Percentiles rank a stretch among this genome's conserved stretches.
Evolutionary conservation across 371 early-diverging fungal species (phyloP).

Genomic region (Mortierella polycephala): DNA sequence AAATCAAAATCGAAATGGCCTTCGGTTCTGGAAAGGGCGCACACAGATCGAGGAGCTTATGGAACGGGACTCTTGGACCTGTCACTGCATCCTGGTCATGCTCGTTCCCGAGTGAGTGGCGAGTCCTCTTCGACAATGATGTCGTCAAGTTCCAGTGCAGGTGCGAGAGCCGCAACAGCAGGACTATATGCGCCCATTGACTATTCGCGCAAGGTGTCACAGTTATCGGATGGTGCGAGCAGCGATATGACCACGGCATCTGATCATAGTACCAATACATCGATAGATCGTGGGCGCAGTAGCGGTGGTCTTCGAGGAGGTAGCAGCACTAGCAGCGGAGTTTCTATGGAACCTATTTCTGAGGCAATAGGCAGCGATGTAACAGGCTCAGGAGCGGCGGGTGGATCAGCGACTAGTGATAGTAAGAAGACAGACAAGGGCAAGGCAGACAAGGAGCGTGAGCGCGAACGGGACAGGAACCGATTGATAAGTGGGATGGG

Average conservation of each 20-base stretch:
- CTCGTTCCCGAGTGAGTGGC: conserved; percentile 8
- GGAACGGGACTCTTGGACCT: conserved; percentile 12
- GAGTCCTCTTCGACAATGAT: conserved; percentile 30
- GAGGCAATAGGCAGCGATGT: too few relatives aligned
- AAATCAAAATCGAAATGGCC: conserved; percentile 33
- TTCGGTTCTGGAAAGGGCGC: conserved; percentile 23
- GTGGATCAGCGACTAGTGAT: neutral
- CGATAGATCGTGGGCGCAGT: neutral
- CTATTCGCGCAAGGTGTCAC: conserved; percentile 27
- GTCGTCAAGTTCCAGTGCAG: conserved; percentile 4
- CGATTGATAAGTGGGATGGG: conserved; percentile 35
- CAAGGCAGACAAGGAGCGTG: conserved; percentile 23
- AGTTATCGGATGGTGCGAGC: conserved; percentile 32
- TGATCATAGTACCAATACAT: conserved; percentile 16
- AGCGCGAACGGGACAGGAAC: conserved; percentile 27
- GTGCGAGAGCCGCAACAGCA: conserved; percentile 24
- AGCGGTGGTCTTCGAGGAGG: neutral
- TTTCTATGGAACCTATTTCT: too few relatives aligned
- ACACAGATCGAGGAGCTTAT: conserved; percentile 23
- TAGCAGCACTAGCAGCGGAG: neutral
- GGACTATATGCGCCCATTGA: conserved; percentile 28
- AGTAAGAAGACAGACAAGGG: conserved; percentile 13
- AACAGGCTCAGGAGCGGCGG: neutral
- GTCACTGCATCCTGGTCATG: neutral
- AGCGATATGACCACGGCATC: conserved; percentile 40